Percentiles rank a stretch among this genome's conserved stretches.
Conservation (phyloP, 225 moss, liverwort and hornwort genomes). For the Sphagnum tenellum region DNA sequence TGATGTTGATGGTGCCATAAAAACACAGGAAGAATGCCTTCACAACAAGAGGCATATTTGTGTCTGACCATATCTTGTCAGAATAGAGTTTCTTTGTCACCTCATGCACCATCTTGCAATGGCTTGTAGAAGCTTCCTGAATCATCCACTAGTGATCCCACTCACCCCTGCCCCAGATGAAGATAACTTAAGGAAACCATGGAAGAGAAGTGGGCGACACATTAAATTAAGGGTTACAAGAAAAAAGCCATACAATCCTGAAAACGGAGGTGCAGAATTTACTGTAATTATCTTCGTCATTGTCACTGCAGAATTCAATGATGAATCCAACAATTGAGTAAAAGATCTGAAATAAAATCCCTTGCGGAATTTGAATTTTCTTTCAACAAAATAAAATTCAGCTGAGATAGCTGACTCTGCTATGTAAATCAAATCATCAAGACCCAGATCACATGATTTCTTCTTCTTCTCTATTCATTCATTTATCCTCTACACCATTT, state of each 20-base stretch:
- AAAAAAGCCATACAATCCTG: too few relatives aligned
- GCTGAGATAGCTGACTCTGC: slow-evolving; percentile 71
- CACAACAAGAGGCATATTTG: slow-evolving; percentile 30
- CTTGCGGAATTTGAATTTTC: slow-evolving; percentile 12
- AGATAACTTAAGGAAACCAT: too few relatives aligned
- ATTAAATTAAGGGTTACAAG: too few relatives aligned
- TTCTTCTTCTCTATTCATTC: too few relatives aligned
- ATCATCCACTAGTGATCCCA: slow-evolving; percentile 61
- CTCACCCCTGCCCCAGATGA: slow-evolving; percentile 34
- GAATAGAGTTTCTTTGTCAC: slow-evolving; percentile 61
- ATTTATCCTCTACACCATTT: too few relatives aligned
- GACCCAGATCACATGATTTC: too few relatives aligned
- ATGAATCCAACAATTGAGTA: too few relatives aligned
- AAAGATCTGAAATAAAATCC: too few relatives aligned
- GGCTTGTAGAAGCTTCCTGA: slow-evolving; percentile 90
- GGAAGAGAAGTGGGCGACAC: too few relatives aligned
- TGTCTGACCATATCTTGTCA: slow-evolving; percentile 45
- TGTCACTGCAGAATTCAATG: too few relatives aligned
- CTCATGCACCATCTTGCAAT: slow-evolving; percentile 63
- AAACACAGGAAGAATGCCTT: slow-evolving; percentile 59
- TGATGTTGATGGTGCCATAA: slow-evolving; percentile 43
- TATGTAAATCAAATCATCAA: slow-evolving; percentile 32
- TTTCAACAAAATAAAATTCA: slow-evolving; percentile 74
- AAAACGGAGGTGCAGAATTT: too few relatives aligned
- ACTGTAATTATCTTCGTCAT: too few relatives aligned